These are phyloP conservation scores for Logfia minima DNA, from an alignment of 129 eudicot species.

Conservation along the genomic window DNA sequence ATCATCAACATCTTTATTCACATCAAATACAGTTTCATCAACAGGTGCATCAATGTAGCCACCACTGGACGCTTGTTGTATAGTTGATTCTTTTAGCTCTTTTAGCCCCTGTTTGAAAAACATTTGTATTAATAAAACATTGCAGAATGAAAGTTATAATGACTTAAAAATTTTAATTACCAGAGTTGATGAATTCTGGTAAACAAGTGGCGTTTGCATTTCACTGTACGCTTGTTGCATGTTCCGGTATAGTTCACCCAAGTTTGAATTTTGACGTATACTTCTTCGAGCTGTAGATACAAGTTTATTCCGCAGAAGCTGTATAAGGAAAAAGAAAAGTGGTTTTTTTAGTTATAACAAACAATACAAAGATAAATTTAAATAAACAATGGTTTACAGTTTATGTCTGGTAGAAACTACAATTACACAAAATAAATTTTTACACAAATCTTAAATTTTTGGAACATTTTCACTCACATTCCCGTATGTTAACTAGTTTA, in stretches of 20 bases:
- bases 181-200: constrained; percentile 70
- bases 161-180: constrained; percentile 33
- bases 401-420: not conserved
- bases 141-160: not conserved
- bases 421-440: not conserved
- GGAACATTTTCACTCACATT: not conserved
- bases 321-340: constrained; percentile 23
- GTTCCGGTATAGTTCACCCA: constrained; percentile 69
- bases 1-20: constrained; percentile 86
- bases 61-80: constrained; percentile 65
- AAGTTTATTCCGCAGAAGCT: constrained; percentile 90
- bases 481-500: not conserved
- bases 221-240: constrained; percentile 81
- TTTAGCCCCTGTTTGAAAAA: constrained; percentile 64
- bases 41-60: constrained; percentile 89
- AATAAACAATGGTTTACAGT: not conserved
- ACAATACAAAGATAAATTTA: not conserved
- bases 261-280: constrained; percentile 63
- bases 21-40: constrained; percentile 84
- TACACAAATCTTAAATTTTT: not conserved
- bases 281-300: constrained; percentile 87
- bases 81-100: constrained; percentile 89
- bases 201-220: constrained; percentile 95
- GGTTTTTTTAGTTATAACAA: constrained; percentile 8
- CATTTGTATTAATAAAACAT: not conserved